phyloP scores from a whole-genome alignment of 306 rosid genomes.

The Citrullus colocynthis region DNA sequence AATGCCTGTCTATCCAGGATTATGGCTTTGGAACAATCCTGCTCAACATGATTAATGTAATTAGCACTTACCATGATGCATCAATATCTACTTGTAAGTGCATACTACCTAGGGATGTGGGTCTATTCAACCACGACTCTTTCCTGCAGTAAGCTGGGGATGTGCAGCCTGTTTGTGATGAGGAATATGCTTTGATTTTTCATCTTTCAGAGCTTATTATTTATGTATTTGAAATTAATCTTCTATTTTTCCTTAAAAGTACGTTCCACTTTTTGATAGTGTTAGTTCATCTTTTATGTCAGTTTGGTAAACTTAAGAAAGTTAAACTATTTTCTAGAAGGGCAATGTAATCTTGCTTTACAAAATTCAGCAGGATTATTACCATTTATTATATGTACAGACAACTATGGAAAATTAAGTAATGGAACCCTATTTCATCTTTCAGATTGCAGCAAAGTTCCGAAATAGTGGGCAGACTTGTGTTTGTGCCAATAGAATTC shows the following conservation, averaged over 20 bases:
- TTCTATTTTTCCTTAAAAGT: background rate
- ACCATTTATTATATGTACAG: background rate
- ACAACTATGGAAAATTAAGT: background rate
- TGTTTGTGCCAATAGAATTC: slow-evolving; percentile 86
- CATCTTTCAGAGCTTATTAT: background rate
- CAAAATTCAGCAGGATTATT: background rate
- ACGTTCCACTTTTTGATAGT: background rate
- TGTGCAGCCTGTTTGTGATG: background rate
- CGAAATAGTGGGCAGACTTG: slow-evolving; percentile 98
- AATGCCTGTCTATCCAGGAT: background rate
- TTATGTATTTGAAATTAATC: background rate
- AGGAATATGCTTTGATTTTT: background rate
- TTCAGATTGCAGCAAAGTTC: slow-evolving; percentile 87
- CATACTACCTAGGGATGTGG: background rate
- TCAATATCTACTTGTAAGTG: background rate
- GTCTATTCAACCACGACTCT: background rate
- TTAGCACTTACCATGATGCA: background rate
- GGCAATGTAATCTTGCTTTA: background rate
- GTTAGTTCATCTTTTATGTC: background rate
- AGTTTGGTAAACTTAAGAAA: background rate
- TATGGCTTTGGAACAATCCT: background rate
- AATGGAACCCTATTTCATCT: slow-evolving; percentile 1
- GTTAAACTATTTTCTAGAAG: background rate
- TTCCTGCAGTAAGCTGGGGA: background rate
- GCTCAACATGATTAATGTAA: background rate